phyloP scores from a whole-genome alignment of 257 asterid species.

The Cynanchum wilfordii region DNA sequence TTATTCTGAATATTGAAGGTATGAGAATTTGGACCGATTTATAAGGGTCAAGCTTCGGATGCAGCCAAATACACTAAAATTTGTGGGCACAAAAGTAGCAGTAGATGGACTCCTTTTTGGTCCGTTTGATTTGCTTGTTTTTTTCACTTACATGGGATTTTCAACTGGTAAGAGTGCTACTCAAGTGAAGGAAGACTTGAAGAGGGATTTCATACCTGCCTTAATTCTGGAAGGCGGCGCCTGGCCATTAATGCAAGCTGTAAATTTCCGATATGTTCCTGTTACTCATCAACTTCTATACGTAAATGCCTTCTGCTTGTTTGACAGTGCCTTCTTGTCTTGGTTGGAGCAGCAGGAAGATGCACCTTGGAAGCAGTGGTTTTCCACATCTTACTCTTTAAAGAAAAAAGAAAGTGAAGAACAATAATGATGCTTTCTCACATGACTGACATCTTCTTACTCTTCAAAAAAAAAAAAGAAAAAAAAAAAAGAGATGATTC shows the following conservation, averaged over 20 bases:
- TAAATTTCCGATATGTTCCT: conserved; percentile 32
- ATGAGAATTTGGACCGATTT: conserved; percentile 30
- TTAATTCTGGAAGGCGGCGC: conserved; percentile 30
- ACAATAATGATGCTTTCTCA: conserved; percentile 6
- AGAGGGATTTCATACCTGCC: conserved; percentile 32
- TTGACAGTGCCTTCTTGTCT: conserved; percentile 33
- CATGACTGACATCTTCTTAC: not conserved
- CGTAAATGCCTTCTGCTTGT: conserved; percentile 29
- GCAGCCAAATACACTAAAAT: conserved; percentile 23
- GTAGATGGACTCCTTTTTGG: conserved; percentile 29
- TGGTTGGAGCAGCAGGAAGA: conserved; percentile 38
- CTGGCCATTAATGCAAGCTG: conserved; percentile 29
- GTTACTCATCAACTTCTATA: conserved; percentile 34
- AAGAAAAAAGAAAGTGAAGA: conserved; percentile 15
- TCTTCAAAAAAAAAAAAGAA: too few relatives aligned
- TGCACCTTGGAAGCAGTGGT: conserved; percentile 31
- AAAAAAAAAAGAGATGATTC: not conserved
- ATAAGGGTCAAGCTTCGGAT: conserved; percentile 23
- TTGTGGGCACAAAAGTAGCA: conserved; percentile 32
- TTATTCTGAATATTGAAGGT: conserved; percentile 17
- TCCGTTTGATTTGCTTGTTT: conserved; percentile 26
- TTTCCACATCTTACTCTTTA: conserved; percentile 11
- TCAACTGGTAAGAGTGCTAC: conserved; percentile 27
- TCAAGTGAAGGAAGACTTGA: conserved; percentile 31
- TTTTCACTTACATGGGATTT: conserved; percentile 32